Conservation (phyloP, 2,329 filamentous ascomycete genomes). For the Ceratocystis destructans region DNA sequence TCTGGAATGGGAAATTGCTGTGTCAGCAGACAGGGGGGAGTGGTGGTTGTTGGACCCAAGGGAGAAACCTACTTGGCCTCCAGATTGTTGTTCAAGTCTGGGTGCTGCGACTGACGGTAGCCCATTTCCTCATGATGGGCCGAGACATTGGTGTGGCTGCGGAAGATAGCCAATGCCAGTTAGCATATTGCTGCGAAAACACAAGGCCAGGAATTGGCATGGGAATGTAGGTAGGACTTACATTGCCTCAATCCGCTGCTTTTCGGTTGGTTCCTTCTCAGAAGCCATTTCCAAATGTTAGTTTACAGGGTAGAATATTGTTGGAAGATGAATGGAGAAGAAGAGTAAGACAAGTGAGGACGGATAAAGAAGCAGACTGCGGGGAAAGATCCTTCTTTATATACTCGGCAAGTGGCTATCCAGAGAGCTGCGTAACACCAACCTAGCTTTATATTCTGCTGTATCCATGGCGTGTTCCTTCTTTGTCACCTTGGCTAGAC, state of each 20-base stretch:
- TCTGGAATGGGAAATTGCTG: slow-evolving; percentile 22
- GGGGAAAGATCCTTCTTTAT: slow-evolving; percentile 3
- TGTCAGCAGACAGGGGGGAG: not conserved
- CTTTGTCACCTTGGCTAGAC: no score
- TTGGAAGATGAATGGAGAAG: not conserved
- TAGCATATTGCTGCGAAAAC: not conserved
- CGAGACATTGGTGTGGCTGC: slow-evolving; percentile 7
- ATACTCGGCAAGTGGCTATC: not conserved
- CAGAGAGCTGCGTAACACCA: not conserved
- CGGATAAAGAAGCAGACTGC: not conserved
- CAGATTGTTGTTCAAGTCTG: slow-evolving; percentile 27
- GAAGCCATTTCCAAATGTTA: not conserved
- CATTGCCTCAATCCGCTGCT: not conserved
- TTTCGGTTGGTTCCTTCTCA: not conserved
- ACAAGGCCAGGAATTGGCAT: not conserved
- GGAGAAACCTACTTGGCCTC: slow-evolving; percentile 31
- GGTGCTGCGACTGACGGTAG: no score
- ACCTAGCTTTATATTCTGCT: not conserved
- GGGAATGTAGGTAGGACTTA: not conserved
- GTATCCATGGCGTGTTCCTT: no score
- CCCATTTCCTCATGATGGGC: slow-evolving; percentile 20
- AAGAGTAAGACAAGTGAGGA: not conserved
- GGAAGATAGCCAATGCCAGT: not conserved
- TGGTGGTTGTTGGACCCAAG: not conserved
- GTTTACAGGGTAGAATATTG: not conserved